Evolutionary conservation across 495 filamentous ascomycete species (phyloP).

Genomic region (Penicillium chermesinum): DNA sequence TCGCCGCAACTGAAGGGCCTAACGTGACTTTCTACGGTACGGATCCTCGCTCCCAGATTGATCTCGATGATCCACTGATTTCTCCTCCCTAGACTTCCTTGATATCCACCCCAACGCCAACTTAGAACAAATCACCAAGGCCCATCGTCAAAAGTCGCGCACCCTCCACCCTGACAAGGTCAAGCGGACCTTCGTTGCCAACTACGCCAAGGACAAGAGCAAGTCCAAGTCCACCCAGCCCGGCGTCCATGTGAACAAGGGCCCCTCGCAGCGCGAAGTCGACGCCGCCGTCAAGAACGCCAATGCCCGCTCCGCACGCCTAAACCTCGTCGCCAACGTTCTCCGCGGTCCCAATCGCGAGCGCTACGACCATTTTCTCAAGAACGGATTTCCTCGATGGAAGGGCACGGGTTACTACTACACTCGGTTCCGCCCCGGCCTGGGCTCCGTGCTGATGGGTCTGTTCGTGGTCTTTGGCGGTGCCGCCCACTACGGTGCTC

Average conservation of each 20-base stretch:
- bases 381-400: constrained; percentile 93
- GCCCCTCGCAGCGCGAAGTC: constrained; percentile 67
- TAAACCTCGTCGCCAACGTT: constrained; percentile 78
- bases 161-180: constrained; percentile 93
- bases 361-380: constrained; percentile 93
- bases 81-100: constrained; percentile 59
- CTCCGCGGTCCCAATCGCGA: constrained; percentile 73
- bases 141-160: constrained; percentile 80
- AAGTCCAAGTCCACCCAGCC: constrained; percentile 51
- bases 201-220: constrained; percentile 58
- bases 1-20: constrained; percentile 67
- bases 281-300: constrained; percentile 71
- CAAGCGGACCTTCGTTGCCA: constrained; percentile 71
- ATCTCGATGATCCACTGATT: neutral
- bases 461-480: constrained; percentile 84
- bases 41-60: neutral
- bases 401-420: constrained; percentile 98
- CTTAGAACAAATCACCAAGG: constrained; percentile 88
- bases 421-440: constrained; percentile 80
- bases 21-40: constrained; percentile 86
- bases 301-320: constrained; percentile 69
- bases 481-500: constrained; percentile 73
- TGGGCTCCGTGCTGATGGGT: constrained; percentile 76
- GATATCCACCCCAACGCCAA: constrained; percentile 66
- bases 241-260: constrained; percentile 62